Evolutionary conservation across 306 rosid genomes (phyloP).

Genomic region (Ziziphus jujuba): DNA sequence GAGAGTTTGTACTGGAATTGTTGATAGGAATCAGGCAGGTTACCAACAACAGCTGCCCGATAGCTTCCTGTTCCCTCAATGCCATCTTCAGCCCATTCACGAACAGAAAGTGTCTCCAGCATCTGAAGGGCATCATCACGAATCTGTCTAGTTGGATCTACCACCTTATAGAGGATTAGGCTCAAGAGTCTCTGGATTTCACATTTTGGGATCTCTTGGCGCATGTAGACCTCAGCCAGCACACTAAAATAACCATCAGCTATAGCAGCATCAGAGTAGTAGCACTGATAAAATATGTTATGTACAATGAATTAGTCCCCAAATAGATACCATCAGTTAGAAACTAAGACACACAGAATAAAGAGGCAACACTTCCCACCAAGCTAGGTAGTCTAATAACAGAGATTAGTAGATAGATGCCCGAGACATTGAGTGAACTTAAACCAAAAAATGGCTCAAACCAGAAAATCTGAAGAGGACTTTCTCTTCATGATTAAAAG

Average conservation of each 20-base stretch:
- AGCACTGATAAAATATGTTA: constrained; percentile 60
- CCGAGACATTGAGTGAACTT: neutral
- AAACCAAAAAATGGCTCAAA: neutral
- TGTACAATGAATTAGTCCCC: constrained; percentile 16
- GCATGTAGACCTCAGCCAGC: constrained; percentile 99
- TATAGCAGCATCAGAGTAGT: constrained; percentile 93
- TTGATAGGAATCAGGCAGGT: constrained; percentile 99
- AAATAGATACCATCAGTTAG: neutral
- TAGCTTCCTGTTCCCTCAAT: constrained; percentile 92
- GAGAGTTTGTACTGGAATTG: constrained; percentile 99
- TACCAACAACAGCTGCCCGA: constrained; percentile 99
- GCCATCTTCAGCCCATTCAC: constrained; percentile 99
- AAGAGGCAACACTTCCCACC: neutral
- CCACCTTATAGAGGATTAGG: constrained; percentile 97
- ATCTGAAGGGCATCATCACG: constrained; percentile 99
- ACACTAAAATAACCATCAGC: constrained; percentile 99
- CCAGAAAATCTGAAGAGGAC: neutral
- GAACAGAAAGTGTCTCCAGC: constrained; percentile 98
- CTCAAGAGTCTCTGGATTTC: constrained; percentile 96
- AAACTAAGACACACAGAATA: neutral
- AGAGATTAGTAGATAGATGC: too few relatives aligned
- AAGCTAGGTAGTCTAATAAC: neutral
- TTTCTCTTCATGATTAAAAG: too few relatives aligned
- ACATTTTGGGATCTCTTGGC: constrained; percentile 98
- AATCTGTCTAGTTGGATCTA: constrained; percentile 96